A percentile compares a stretch with the other conserved stretches of the same genome.
Conservation (phyloP, 768 basidiomycete genomes). For the Amanita molliuscula region DNA sequence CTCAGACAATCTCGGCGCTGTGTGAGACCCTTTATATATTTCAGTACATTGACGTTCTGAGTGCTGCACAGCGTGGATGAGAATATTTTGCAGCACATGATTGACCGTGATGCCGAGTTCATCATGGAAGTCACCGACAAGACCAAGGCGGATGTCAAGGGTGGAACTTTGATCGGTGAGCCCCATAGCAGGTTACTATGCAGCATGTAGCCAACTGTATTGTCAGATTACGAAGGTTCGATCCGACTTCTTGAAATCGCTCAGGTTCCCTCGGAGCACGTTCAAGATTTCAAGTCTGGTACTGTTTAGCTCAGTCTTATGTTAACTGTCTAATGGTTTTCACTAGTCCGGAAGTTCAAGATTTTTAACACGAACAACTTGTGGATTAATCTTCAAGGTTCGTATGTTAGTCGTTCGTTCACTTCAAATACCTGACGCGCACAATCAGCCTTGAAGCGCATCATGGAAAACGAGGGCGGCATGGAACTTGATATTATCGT, state of each 20-base stretch:
- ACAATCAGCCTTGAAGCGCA: conserved; percentile 66
- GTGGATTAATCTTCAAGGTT: conserved; percentile 72
- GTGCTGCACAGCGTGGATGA: conserved; percentile 53
- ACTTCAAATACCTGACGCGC: conserved; percentile 4
- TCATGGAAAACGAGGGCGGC: conserved; percentile 69
- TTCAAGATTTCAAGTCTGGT: conserved; percentile 90
- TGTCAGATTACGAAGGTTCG: conserved; percentile 69
- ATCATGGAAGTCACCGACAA: conserved; percentile 96
- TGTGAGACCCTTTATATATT: conserved; percentile 46
- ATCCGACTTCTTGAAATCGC: conserved; percentile 89
- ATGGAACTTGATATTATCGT: conserved; percentile 95
- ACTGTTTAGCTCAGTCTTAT: conserved; percentile 8
- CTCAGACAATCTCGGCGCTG: conserved; percentile 92
- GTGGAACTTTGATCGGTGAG: conserved; percentile 72
- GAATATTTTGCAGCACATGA: conserved; percentile 80
- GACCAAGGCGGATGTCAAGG: conserved; percentile 82
- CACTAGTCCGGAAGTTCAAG: conserved; percentile 77
- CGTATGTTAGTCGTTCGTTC: conserved; percentile 8
- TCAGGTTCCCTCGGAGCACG: conserved; percentile 87
- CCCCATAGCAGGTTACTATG: background rate
- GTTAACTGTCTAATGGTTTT: background rate
- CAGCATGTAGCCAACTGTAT: background rate
- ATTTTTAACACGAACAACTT: conserved; percentile 86
- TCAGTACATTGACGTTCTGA: background rate
- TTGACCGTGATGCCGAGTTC: conserved; percentile 73